A percentile compares a stretch with the other conserved stretches of the same genome.
These are phyloP conservation scores for Spathaspora gorwiae DNA, from an alignment of 805 yeast species.

Conservation along the genomic window DNA sequence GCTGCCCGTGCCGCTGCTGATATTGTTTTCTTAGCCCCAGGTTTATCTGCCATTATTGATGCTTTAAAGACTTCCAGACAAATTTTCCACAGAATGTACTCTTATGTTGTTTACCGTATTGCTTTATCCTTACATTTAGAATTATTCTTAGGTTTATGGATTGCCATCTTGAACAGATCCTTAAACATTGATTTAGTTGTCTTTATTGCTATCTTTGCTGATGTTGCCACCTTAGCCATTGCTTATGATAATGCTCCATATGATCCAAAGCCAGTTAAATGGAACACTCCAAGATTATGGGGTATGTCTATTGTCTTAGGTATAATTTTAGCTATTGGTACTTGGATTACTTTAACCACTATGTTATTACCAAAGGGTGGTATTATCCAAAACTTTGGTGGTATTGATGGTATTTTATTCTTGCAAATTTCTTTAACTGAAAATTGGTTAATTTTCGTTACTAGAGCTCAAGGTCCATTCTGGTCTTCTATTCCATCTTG, in stretches of 20 bases:
- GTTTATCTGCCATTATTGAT: slow-evolving; percentile 92
- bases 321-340: slow-evolving; percentile 78
- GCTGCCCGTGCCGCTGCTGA: slow-evolving; percentile 97
- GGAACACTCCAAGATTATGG: slow-evolving; percentile 97
- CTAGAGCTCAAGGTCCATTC: slow-evolving; percentile 98
- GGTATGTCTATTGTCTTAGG: slow-evolving; percentile 92
- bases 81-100: slow-evolving; percentile 98
- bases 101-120: slow-evolving; percentile 96
- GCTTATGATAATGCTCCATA: slow-evolving; percentile 97
- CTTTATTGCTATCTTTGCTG: slow-evolving; percentile 95
- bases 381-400: slow-evolving; percentile 94
- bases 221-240: slow-evolving; percentile 94
- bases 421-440: slow-evolving; percentile 92
- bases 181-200: slow-evolving; percentile 88
- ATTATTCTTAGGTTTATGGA: slow-evolving; percentile 93
- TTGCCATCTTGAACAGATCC: slow-evolving; percentile 85
- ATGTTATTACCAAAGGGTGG: slow-evolving; percentile 90
- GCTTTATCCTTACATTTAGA: slow-evolving; percentile 94
- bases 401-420: slow-evolving; percentile 88
- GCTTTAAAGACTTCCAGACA: slow-evolving; percentile 90
- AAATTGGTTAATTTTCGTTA: slow-evolving; percentile 95
- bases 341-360: slow-evolving; percentile 93
- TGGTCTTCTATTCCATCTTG: slow-evolving; percentile 96
- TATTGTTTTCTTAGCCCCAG: slow-evolving; percentile 90
- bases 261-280: slow-evolving; percentile 88